These are phyloP conservation scores for Clohesyomyces aquaticus DNA, from an alignment of 495 filamentous ascomycete species.

Conservation along the genomic window DNA sequence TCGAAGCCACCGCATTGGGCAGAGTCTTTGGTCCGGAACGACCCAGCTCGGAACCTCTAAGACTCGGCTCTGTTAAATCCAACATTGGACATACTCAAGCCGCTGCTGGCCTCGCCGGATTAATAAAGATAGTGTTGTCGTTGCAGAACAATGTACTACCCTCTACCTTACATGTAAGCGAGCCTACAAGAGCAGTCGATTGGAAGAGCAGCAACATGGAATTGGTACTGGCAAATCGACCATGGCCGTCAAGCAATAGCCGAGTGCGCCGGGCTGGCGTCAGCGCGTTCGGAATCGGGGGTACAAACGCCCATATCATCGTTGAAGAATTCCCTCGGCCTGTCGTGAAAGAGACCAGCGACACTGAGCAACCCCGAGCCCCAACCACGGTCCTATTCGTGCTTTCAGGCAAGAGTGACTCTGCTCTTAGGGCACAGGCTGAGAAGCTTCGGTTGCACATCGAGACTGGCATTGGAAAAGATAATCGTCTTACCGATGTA, in stretches of 20 bases:
- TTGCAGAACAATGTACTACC: neutral
- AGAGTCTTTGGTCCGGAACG: conserved; percentile 41
- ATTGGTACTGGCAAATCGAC: conserved; percentile 39
- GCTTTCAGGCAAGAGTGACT: neutral
- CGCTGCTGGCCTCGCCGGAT: neutral
- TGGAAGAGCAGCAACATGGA: neutral
- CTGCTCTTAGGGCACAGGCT: neutral
- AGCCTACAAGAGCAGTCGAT: neutral
- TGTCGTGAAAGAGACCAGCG: neutral
- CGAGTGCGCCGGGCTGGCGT: conserved; percentile 12
- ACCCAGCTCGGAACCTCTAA: neutral
- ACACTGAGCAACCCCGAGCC: neutral
- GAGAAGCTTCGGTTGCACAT: conserved; percentile 1
- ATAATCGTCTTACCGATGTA: neutral
- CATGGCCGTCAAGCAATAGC: conserved; percentile 25
- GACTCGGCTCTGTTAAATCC: neutral
- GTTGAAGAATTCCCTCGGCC: conserved; percentile 20
- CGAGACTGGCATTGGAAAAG: neutral
- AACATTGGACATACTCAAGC: conserved; percentile 1
- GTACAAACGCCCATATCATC: conserved; percentile 28
- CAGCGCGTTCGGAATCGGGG: conserved; percentile 32
- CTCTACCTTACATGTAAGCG: neutral
- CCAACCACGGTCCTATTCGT: neutral
- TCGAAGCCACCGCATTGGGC: conserved; percentile 59
- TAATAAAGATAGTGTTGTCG: neutral